Conservation (phyloP, 306 rosid genomes). For the Senna siamea region DNA sequence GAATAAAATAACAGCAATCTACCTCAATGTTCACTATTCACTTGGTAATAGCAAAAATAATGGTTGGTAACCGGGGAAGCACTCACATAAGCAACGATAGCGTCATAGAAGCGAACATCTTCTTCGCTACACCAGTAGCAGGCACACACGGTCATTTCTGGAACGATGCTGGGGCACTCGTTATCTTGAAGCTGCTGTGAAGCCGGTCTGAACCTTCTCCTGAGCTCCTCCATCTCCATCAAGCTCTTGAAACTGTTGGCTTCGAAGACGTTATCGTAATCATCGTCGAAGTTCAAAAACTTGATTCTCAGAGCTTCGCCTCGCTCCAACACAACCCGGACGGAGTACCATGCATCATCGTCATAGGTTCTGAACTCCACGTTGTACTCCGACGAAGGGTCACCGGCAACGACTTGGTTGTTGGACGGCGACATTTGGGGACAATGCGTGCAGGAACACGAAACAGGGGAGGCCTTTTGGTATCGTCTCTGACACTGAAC, state of each 20-base stretch:
- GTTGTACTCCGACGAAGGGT: background rate
- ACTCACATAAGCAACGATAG: slow-evolving; percentile 31
- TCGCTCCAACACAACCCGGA: background rate
- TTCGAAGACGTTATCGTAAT: slow-evolving; percentile 1
- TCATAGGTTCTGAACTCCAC: slow-evolving; percentile 34
- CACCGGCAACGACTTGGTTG: background rate
- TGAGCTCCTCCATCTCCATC: background rate
- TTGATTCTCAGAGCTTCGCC: background rate
- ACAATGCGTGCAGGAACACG: too few species aligned
- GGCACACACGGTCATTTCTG: slow-evolving; percentile 40
- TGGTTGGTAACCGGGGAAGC: background rate
- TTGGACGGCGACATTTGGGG: background rate
- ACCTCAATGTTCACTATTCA: too few species aligned
- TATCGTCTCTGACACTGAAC: too few species aligned
- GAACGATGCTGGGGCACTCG: slow-evolving; percentile 19
- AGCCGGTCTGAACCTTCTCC: slow-evolving; percentile 37
- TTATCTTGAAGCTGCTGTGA: slow-evolving; percentile 47
- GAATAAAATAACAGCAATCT: too few species aligned
- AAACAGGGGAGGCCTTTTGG: too few species aligned
- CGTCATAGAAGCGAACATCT: slow-evolving; percentile 52
- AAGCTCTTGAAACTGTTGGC: background rate
- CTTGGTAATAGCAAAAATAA: too few species aligned
- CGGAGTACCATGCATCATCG: slow-evolving; percentile 53
- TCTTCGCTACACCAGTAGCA: background rate
- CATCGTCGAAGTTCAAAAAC: background rate